Conservation (phyloP, 345 rosid species). For the Hibiscus trionum region DNA sequence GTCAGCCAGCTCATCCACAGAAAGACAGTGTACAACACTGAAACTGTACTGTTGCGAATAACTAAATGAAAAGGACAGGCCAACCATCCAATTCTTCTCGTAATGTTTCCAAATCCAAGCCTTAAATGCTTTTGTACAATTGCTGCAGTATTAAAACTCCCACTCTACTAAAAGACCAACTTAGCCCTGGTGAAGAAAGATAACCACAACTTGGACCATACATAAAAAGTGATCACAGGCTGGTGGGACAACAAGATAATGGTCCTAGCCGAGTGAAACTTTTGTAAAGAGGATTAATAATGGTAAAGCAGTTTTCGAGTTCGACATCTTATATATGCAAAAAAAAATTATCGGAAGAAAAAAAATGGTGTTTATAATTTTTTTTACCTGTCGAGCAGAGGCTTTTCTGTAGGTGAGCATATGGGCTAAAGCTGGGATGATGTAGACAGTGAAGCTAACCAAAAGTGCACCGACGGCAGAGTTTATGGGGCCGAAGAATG, state of each 20-base stretch:
- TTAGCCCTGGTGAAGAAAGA: background rate
- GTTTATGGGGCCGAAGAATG: conserved; percentile 94
- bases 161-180: background rate
- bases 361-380: background rate
- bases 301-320: too few species aligned
- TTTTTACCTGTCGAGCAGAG: conserved; percentile 81
- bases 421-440: conserved; percentile 91
- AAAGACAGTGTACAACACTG: conserved; percentile 8
- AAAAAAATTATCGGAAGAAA: too few species aligned
- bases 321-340: too few species aligned
- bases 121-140: conserved; percentile 37
- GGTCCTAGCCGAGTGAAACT: background rate
- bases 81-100: conserved; percentile 29
- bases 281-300: background rate
- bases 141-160: conserved; percentile 15
- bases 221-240: conserved; percentile 2
- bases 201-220: conserved; percentile 10
- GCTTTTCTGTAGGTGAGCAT: conserved; percentile 95
- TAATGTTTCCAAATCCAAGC: conserved; percentile 30
- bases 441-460: conserved; percentile 97
- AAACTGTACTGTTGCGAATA: conserved; percentile 35
- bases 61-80: conserved; percentile 42
- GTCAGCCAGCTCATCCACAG: conserved; percentile 31
- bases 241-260: background rate
- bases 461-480: conserved; percentile 98